A percentile compares a stretch with the other conserved stretches of the same genome.
phyloP scores from a whole-genome alignment of 2,329 filamentous ascomycete species.

The Penicillium glabrum region DNA sequence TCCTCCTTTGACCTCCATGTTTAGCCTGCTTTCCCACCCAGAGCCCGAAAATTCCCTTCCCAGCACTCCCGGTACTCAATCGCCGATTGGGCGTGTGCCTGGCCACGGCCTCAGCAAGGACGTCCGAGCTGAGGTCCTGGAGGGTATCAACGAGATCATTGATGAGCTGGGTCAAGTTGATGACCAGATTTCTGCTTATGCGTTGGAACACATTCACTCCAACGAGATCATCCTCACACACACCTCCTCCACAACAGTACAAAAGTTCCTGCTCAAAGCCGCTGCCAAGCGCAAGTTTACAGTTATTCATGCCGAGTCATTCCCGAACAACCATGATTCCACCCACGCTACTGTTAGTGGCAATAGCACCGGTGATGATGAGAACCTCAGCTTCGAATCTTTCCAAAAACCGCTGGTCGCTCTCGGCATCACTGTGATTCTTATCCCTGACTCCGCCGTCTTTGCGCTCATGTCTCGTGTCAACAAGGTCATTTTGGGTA shows the following conservation, averaged over 20 bases:
- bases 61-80: slow-evolving; percentile 35
- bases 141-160: slow-evolving; percentile 92
- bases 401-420: slow-evolving; percentile 77
- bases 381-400: slow-evolving; percentile 47
- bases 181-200: slow-evolving; percentile 85
- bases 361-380: slow-evolving; percentile 47
- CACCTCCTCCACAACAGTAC: slow-evolving; percentile 80
- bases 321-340: slow-evolving; percentile 65
- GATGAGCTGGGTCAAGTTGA: slow-evolving; percentile 93
- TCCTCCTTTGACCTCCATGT: slow-evolving; percentile 73
- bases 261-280: slow-evolving; percentile 84
- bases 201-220: slow-evolving; percentile 88
- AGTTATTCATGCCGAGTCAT: slow-evolving; percentile 76
- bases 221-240: slow-evolving; percentile 91
- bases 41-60: slow-evolving; percentile 47
- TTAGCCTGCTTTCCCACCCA: slow-evolving; percentile 77
- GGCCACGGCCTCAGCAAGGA: slow-evolving; percentile 53
- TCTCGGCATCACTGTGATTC: slow-evolving; percentile 77
- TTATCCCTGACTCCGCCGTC: slow-evolving; percentile 79
- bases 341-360: slow-evolving; percentile 65
- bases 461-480: slow-evolving; percentile 94
- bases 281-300: slow-evolving; percentile 90
- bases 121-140: slow-evolving; percentile 84
- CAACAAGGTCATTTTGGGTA: slow-evolving; percentile 90
- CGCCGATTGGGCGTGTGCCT: slow-evolving; percentile 33